Conservation (phyloP, 192 early-diverging fungal species). For the Entomortierella beljakovae region DNA sequence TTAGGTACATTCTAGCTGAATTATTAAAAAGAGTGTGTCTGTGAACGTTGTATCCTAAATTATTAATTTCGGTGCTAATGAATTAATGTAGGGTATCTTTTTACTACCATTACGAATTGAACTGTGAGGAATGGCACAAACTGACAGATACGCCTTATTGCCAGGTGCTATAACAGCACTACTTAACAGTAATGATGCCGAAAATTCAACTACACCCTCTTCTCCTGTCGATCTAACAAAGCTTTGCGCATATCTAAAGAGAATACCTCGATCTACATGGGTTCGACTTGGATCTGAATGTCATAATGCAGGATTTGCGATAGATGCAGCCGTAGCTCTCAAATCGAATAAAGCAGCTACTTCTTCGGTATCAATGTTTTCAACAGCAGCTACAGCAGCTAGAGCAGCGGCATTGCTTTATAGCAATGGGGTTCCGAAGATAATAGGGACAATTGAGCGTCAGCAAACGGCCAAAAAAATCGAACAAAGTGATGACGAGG, state of each 20-base stretch:
- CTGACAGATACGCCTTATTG: not conserved
- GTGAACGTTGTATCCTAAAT: no score
- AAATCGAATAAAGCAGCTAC: not conserved
- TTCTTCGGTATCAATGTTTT: slow-evolving; percentile 1
- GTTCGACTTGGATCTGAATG: slow-evolving; percentile 28
- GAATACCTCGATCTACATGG: slow-evolving; percentile 29
- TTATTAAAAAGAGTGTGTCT: no score
- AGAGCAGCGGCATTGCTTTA: slow-evolving; percentile 10
- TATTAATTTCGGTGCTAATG: no score
- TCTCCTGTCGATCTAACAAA: not conserved
- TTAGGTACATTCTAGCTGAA: no score
- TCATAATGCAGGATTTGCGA: slow-evolving; percentile 24
- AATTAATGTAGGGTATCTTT: no score
- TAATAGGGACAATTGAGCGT: slow-evolving; percentile 14
- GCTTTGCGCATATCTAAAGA: not conserved
- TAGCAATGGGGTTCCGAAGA: slow-evolving; percentile 23
- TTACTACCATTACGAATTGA: not conserved
- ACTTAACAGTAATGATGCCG: not conserved
- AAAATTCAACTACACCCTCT: not conserved
- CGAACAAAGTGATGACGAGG: not conserved
- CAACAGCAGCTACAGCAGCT: slow-evolving; percentile 5
- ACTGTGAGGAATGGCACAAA: not conserved
- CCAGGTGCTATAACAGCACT: not conserved
- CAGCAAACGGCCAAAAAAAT: not conserved
- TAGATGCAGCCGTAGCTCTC: slow-evolving; percentile 5